Conservation (phyloP, 129 eudicot genomes). For the Ambrosia trifida region DNA sequence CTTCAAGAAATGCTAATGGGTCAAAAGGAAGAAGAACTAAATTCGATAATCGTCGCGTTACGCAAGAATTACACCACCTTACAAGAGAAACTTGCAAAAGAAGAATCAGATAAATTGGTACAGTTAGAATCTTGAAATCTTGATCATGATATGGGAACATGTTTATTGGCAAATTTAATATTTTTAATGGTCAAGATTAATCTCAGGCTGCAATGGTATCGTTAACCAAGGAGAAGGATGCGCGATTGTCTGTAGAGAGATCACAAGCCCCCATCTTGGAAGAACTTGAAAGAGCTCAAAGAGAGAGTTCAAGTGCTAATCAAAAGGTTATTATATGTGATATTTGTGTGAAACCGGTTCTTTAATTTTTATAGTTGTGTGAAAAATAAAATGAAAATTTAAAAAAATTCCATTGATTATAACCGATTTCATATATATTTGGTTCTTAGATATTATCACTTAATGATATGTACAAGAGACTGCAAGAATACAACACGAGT, state of each 20-base stretch:
- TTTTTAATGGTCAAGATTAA: slow-evolving; percentile 7
- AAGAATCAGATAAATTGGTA: slow-evolving; percentile 84
- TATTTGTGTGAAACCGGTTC: background rate
- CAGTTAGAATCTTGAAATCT: slow-evolving; percentile 2
- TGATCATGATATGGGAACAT: background rate
- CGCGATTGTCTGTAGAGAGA: slow-evolving; percentile 65
- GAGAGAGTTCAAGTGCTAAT: slow-evolving; percentile 64
- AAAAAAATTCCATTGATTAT: background rate
- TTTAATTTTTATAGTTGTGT: background rate
- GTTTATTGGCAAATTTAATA: background rate
- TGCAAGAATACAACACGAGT: slow-evolving; percentile 92
- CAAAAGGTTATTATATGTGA: slow-evolving; percentile 53
- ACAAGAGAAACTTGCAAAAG: slow-evolving; percentile 68
- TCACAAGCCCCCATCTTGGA: slow-evolving; percentile 57
- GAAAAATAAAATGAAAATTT: background rate
- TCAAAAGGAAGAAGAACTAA: slow-evolving; percentile 82
- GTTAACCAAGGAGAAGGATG: slow-evolving; percentile 69
- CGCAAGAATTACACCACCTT: slow-evolving; percentile 55
- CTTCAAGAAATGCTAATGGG: slow-evolving; percentile 63
- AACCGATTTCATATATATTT: slow-evolving; percentile 8
- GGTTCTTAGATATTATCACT: slow-evolving; percentile 60
- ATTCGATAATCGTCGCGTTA: slow-evolving; percentile 70
- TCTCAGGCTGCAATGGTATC: slow-evolving; percentile 75
- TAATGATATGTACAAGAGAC: slow-evolving; percentile 75
- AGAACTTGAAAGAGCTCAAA: slow-evolving; percentile 71